These are phyloP conservation scores for Tetragonia tetragonoides DNA, from an alignment of 148 eudicot genomes.

Conservation along the genomic window DNA sequence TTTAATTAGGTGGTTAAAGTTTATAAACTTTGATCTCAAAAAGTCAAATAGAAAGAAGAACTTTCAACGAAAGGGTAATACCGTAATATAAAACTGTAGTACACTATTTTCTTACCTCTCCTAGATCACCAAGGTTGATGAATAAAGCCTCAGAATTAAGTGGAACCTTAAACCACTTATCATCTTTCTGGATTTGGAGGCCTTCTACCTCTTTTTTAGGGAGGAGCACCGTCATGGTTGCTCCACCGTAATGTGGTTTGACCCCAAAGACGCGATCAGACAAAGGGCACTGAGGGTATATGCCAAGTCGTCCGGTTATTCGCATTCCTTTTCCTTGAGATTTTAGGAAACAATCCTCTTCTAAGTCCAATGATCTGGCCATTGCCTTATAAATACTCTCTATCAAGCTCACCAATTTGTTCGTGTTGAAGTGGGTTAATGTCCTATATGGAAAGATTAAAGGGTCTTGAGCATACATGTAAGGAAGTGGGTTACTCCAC, in stretches of 20 bases:
- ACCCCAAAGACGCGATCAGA: constrained; percentile 38
- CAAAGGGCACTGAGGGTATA: constrained; percentile 41
- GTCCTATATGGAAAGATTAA: too few species aligned
- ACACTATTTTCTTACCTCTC: constrained; percentile 19
- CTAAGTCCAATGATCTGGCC: constrained; percentile 33
- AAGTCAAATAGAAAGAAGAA: background rate
- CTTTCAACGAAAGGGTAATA: background rate
- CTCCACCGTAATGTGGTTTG: constrained; percentile 45
- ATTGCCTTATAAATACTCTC: constrained; percentile 35
- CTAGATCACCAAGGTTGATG: constrained; percentile 38
- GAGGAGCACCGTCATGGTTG: constrained; percentile 22
- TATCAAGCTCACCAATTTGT: background rate
- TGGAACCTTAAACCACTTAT: constrained; percentile 40
- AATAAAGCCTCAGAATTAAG: constrained; percentile 35
- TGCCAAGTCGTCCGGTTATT: constrained; percentile 26
- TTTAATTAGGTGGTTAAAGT: background rate
- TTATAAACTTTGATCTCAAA: background rate
- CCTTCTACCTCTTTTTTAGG: constrained; percentile 42
- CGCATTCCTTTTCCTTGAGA: constrained; percentile 25
- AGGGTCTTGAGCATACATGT: too few species aligned
- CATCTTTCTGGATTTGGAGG: constrained; percentile 37
- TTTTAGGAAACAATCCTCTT: constrained; percentile 33
- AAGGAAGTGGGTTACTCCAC: too few species aligned
- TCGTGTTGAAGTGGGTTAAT: too few species aligned
- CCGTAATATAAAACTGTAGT: background rate